Percentiles rank a stretch among this genome's conserved stretches.
phyloP scores from a whole-genome alignment of 805 yeast species.

The Metschnikowia reukaufii region DNA sequence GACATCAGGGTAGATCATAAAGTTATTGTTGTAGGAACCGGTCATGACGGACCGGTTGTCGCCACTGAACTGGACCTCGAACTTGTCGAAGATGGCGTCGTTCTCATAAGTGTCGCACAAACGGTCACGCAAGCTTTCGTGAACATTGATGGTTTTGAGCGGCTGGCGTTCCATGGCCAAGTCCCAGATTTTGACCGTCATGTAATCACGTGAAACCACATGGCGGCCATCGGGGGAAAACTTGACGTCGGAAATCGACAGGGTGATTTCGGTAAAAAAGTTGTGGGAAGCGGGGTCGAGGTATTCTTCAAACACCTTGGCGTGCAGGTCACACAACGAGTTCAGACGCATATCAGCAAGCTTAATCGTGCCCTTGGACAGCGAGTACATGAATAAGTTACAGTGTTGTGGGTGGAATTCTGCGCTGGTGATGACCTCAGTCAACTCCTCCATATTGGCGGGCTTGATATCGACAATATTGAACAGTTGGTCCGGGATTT shows the following conservation, averaged over 20 bases:
- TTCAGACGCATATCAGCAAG: slow-evolving; percentile 95
- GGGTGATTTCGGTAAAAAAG: slow-evolving; percentile 95
- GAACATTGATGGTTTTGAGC: slow-evolving; percentile 89
- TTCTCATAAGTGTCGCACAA: slow-evolving; percentile 97
- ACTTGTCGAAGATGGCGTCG: slow-evolving; percentile 97
- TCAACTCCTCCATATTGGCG: slow-evolving; percentile 96
- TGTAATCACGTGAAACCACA: slow-evolving; percentile 94
- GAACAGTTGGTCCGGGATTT: slow-evolving; percentile 91
- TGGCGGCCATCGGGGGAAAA: slow-evolving; percentile 91
- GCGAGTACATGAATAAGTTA: slow-evolving; percentile 91
- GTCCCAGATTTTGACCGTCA: slow-evolving; percentile 98
- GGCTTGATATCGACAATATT: slow-evolving; percentile 98
- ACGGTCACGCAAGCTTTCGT: slow-evolving; percentile 89
- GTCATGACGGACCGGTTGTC: slow-evolving; percentile 92
- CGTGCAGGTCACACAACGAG: slow-evolving; percentile 88
- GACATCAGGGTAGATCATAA: slow-evolving; percentile 93
- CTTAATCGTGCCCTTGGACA: slow-evolving; percentile 93
- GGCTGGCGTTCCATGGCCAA: slow-evolving; percentile 96
- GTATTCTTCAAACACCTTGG: slow-evolving; percentile 87
- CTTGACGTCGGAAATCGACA: slow-evolving; percentile 89
- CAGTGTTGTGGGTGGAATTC: slow-evolving; percentile 94
- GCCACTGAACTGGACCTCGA: slow-evolving; percentile 93
- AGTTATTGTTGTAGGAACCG: slow-evolving; percentile 95
- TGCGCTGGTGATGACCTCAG: slow-evolving; percentile 95
- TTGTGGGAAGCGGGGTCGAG: slow-evolving; percentile 90